Evolutionary conservation across 2,329 filamentous ascomycete genomes (phyloP).

Genomic region (Aspergillus ustus): DNA sequence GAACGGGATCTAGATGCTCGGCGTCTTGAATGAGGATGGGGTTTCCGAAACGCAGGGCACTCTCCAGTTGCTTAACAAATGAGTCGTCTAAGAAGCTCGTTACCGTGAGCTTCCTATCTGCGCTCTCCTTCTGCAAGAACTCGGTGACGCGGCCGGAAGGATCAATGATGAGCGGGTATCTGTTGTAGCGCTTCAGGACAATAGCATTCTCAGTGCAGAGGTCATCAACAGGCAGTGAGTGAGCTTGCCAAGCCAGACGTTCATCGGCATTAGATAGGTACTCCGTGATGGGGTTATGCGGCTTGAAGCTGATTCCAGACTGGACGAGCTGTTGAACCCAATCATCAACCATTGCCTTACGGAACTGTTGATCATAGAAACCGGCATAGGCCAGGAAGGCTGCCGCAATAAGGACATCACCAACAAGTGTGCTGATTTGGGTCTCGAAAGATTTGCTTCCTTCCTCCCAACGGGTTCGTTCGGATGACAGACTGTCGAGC

Average conservation of each 20-base stretch:
- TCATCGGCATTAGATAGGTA: slow-evolving; percentile 97
- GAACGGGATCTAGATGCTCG: slow-evolving; percentile 92
- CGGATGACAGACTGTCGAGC: slow-evolving; percentile 91
- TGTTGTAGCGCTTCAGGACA: slow-evolving; percentile 95
- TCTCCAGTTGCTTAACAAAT: slow-evolving; percentile 97
- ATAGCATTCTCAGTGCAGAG: slow-evolving; percentile 99
- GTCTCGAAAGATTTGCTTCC: slow-evolving; percentile 98
- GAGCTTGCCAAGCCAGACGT: slow-evolving; percentile 90
- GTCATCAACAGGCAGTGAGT: slow-evolving; percentile 91
- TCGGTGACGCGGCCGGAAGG: slow-evolving; percentile 93
- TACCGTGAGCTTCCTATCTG: slow-evolving; percentile 89
- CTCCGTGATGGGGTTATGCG: slow-evolving; percentile 91
- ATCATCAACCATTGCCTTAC: slow-evolving; percentile 96
- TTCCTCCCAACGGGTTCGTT: slow-evolving; percentile 91
- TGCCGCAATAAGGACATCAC: slow-evolving; percentile 93
- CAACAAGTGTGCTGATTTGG: slow-evolving; percentile 94
- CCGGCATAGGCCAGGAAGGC: slow-evolving; percentile 97
- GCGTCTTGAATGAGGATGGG: slow-evolving; percentile 98
- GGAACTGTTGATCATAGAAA: slow-evolving; percentile 96
- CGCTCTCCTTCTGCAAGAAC: slow-evolving; percentile 92
- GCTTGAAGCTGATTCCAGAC: slow-evolving; percentile 92
- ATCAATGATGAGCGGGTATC: slow-evolving; percentile 97
- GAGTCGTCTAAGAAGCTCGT: slow-evolving; percentile 98
- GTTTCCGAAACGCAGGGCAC: slow-evolving; percentile 94
- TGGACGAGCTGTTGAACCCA: slow-evolving; percentile 92